Base-by-base conservation (phyloP, 2,329 filamentous ascomycete genomes). In the Alternaria ventricosa region DNA sequence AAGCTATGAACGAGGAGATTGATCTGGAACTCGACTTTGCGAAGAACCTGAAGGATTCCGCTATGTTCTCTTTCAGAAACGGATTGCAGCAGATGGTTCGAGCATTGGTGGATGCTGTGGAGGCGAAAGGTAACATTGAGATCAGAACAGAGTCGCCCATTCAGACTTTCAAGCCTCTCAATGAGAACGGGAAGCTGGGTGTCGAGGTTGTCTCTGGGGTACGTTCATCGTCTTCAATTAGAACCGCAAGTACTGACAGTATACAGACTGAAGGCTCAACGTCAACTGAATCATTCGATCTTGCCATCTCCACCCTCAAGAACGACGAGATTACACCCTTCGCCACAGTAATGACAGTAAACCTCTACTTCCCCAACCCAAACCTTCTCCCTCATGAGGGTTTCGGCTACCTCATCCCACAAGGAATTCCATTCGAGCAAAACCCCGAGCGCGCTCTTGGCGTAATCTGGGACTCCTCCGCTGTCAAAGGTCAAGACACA, bases 391-490 rank as follows among this genome's bases (percentile, higher is more conserved):
- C 88, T 13, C 83, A 89, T 60, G 82, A 84, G 28, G 96, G 94
- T 18, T 96, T 98, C 76, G 96, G 96, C 68, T 98, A 98, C 79
- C 87, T 99, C 6, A 92, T 99, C 63, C 95, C 96, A 2, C 88
- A 89, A 63, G 89, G 89, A 15, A 85, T 92, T 1, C 86, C 90
- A 4, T 84, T 86, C 51, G 87, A 88, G 41, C 85, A 93, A 68
- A 97, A 97, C 76, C 91, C 92, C 1, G 92, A 97, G 78, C 87
- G 89, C 65, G 92, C 91, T 1, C 88, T 99, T 6, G 96, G 96
- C 66, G 94, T 98, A 56, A 91, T 98, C 64, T 98, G 98, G 79
- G 94, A 97, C 80, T 92, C 90, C 3, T 89, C 93, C 67, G 86
- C 87, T 18, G 82, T 84, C n/a, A 74, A 80, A 53, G 86, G 85